phyloP scores from a whole-genome alignment of 352 stramenopile species.

The Globisporangium cylindrosporum region DNA sequence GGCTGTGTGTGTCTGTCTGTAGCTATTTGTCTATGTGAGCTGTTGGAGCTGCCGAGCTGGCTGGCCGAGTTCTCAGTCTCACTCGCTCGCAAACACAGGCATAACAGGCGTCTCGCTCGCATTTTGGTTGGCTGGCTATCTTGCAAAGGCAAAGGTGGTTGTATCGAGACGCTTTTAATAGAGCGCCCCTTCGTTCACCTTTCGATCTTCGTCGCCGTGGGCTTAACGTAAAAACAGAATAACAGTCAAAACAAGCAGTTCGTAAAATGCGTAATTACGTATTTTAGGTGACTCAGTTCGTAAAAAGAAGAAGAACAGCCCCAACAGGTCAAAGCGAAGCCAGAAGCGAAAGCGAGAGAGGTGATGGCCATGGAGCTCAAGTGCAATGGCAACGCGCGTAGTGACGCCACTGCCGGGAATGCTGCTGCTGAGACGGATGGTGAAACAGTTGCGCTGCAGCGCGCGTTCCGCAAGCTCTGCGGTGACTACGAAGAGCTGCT shows the following conservation, averaged over 20 bases:
- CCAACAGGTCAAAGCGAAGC: background rate
- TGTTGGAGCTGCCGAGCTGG: background rate
- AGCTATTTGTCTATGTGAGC: background rate
- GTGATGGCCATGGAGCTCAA: background rate
- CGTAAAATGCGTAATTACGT: constrained; percentile 12
- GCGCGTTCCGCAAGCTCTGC: constrained; percentile 56
- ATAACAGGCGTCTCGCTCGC: constrained; percentile 3
- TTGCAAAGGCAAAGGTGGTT: background rate
- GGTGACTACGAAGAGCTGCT: constrained; percentile 66
- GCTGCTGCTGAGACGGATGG: background rate
- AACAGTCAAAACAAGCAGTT: background rate
- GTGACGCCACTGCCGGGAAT: no score
- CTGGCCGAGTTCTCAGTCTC: background rate
- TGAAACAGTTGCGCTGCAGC: constrained; percentile 28
- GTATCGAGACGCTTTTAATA: constrained; percentile 3
- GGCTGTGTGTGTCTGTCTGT: background rate
- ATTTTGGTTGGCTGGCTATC: constrained; percentile 8
- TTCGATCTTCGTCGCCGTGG: background rate
- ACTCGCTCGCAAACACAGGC: background rate
- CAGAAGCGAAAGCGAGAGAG: background rate
- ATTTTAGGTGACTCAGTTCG: background rate
- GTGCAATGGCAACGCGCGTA: background rate
- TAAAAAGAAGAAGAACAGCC: background rate
- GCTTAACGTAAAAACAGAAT: background rate
- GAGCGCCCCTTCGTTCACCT: background rate